Base-by-base conservation (phyloP, 2,329 filamentous ascomycete species). In the Ophiocordyceps camponoti-leonardi region DNA sequence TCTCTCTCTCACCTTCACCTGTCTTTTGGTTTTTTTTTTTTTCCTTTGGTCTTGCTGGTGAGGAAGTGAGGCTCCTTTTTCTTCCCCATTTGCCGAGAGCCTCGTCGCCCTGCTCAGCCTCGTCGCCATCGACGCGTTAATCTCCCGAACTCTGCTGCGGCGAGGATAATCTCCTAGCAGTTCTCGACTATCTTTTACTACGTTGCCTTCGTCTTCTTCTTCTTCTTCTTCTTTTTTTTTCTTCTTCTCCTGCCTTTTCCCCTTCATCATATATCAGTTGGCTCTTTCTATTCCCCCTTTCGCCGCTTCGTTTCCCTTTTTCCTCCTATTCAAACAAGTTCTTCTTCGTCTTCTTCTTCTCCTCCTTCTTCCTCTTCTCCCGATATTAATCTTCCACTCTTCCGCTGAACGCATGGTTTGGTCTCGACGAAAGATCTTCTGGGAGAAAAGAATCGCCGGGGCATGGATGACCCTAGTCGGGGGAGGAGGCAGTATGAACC, bases 381-480 rank as follows among this genome's bases (percentile, higher is more conserved):
- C n/a, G n/a, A n/a, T 16, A 33, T 33, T 11, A 4, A 5, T 33
- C 11, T 33, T 33, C 11, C 4, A 5, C 5, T 4, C 8, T 8
- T 26, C 8, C 23, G 23, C 12, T 33, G 12, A 33, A 33, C 31
- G 31, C 31, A 33, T 33, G 31, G 31, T 33, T 13, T 16, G 31
- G 31, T 13, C 31, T 33, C 12, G 16, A 12, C 31, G 31, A 33
- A 33, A 33, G 31, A 12, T 33, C 12, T 4, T 33, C 11, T 43
- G 23, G 31, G 28, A 37, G 18, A 23, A 39, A 14, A 35, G 19
- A 44, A 19, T 35, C 19, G 19, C 11, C n/a, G 65, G 65, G 79
- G 77, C 61, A 92, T 92, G 85, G 85, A 90, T 71, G 79, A 83
- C 66, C 77, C 80, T 68, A 76, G 75, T 65, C 77, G 75, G 60